These are phyloP conservation scores for Ambrosiella xylebori DNA, from an alignment of 2,329 filamentous ascomycete genomes.

Conservation along the genomic window DNA sequence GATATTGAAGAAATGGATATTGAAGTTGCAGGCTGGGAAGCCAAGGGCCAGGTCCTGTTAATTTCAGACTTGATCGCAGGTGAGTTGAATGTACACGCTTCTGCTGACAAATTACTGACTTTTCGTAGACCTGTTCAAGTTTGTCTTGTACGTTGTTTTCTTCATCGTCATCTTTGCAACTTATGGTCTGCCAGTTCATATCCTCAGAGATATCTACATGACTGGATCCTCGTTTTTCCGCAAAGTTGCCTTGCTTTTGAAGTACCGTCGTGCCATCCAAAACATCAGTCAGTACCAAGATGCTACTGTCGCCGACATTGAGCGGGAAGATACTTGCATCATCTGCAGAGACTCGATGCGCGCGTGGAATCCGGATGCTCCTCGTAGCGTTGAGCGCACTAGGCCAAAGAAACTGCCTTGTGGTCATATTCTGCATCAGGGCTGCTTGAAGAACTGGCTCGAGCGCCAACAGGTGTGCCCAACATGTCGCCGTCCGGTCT, in stretches of 20 bases:
- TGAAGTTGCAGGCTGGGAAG: conserved; percentile 90
- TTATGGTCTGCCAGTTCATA: conserved; percentile 91
- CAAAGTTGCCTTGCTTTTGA: conserved; percentile 70
- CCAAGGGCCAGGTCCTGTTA: conserved; percentile 84
- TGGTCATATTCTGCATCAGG: conserved; percentile 85
- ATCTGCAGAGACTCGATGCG: conserved; percentile 95
- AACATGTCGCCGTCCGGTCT: conserved; percentile 76
- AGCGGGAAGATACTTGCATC: conserved; percentile 82
- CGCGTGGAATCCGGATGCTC: conserved; percentile 45
- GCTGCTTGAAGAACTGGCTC: conserved; percentile 90
- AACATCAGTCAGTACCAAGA: conserved; percentile 94
- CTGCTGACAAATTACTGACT: not conserved
- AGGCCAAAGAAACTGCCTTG: conserved; percentile 93
- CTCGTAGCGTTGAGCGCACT: conserved; percentile 61
- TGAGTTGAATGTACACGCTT: conserved; percentile 24
- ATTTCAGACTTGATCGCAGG: conserved; percentile 70
- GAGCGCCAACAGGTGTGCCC: conserved; percentile 95
- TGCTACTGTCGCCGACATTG: conserved; percentile 71
- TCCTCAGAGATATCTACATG: conserved; percentile 87
- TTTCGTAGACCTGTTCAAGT: conserved; percentile 64
- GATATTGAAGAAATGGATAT: conserved; percentile 86
- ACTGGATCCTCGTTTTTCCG: conserved; percentile 85
- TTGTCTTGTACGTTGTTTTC: conserved; percentile 76
- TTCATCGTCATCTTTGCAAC: conserved; percentile 87
- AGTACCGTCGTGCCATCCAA: conserved; percentile 77